Percentiles rank a stretch among this genome's conserved stretches.
Evolutionary conservation across 2,329 filamentous ascomycete genomes (phyloP).

Genomic region (Fusarium pininemorale): DNA sequence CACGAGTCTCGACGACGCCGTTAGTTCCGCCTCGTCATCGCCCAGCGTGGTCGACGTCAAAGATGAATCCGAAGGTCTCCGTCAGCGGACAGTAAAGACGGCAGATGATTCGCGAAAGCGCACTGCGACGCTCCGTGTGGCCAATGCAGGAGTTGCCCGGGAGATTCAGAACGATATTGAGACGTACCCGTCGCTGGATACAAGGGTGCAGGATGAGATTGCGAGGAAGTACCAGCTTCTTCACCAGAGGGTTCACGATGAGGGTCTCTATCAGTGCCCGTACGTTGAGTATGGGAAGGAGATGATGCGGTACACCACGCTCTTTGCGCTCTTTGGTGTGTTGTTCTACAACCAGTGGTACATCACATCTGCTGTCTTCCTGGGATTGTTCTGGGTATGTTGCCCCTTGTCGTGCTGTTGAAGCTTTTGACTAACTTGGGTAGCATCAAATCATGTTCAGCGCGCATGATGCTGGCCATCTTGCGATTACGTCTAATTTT

Average conservation of each 20-base stretch:
- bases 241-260: slow-evolving; percentile 62
- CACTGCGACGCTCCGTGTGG: slow-evolving; percentile 18
- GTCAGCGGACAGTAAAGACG: slow-evolving; percentile 4
- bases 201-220: slow-evolving; percentile 63
- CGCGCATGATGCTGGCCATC: slow-evolving; percentile 72
- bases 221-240: slow-evolving; percentile 63
- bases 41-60: slow-evolving; percentile 12
- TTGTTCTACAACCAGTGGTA: slow-evolving; percentile 63
- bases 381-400: slow-evolving; percentile 70
- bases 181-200: slow-evolving; percentile 63
- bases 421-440: slow-evolving; percentile 20
- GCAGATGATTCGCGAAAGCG: not conserved
- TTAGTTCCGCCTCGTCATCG: slow-evolving; percentile 32
- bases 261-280: slow-evolving; percentile 67
- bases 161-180: slow-evolving; percentile 47
- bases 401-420: not conserved
- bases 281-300: slow-evolving; percentile 69
- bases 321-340: slow-evolving; percentile 60
- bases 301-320: slow-evolving; percentile 59
- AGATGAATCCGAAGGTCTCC: not conserved
- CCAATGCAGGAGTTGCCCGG: slow-evolving; percentile 36
- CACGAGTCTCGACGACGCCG: slow-evolving; percentile 12
- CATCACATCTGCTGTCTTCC: slow-evolving; percentile 63
- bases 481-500: slow-evolving; percentile 69
- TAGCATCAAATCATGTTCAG: slow-evolving; percentile 76